Evolutionary conservation across 2,329 filamentous ascomycete species (phyloP), one percentile per base, ranked within the genome.

Genomic region (Dactylonectria macrodidyma): DNA sequence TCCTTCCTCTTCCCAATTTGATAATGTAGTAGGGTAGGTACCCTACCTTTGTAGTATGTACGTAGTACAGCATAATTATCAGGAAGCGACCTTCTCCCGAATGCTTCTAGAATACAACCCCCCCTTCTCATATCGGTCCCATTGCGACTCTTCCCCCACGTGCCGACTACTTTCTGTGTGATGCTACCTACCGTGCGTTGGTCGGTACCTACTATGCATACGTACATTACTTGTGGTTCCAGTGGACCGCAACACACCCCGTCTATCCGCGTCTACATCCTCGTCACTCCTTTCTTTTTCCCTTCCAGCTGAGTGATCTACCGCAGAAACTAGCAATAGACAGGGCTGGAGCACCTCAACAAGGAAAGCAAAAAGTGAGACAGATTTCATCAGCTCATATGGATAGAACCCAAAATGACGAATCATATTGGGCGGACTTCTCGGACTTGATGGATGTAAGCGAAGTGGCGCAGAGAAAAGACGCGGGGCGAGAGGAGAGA

Each of bases 281-380:
- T 41, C 60, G 22, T 51, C 30, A 22, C 16, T 65, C 16, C 24
- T 65, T 59, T 59, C 50, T 59, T 65, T 62, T 57, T 55, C 33
- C 56, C 55, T 65, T 56, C 62, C 62, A 30, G 22, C 50, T 65
- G 36, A 22, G 10, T 55, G 56, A 48, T 59, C 38, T 26, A 34
- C 41, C 56, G 34, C 48, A 6, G 46, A 46, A 55, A 54, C 62
- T 59, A 56, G 33, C 30, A 51, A 38, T 24, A 38, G 12, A 50
- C 38, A 55, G 47, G 48, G 38, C 56, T 48, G 59, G 56, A 33
- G 36, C 26, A 38, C 33, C 50, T 30, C 50, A 30, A 30, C 19
- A 59, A 44, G 41, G 50, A 38, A 46, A 59, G 22, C 50, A 14
- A 38, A 11, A 38, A 6, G 33, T 65, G 56, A 54, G 24, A 59